phyloP scores from a whole-genome alignment of 176 grass and related monocot genomes.

The Raddia guianensis region DNA sequence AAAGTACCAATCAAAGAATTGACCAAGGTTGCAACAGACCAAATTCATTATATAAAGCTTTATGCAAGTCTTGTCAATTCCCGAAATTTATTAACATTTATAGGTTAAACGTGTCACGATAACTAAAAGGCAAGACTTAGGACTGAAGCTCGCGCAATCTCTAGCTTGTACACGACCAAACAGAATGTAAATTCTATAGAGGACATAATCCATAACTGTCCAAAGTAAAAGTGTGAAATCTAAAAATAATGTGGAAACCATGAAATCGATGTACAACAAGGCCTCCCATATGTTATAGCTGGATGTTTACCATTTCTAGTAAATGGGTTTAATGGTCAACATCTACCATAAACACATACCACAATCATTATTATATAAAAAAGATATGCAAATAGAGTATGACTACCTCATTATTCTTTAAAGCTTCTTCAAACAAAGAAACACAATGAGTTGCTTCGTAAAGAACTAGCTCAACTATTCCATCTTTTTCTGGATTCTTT shows the following conservation, averaged over 20 bases:
- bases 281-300: not conserved
- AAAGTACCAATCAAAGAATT: slow-evolving; percentile 12
- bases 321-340: not conserved
- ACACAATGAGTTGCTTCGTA: slow-evolving; percentile 66
- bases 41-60: slow-evolving; percentile 4
- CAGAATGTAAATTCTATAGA: not conserved
- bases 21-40: not conserved
- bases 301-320: not conserved
- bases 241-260: not conserved
- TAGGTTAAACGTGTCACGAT: not conserved
- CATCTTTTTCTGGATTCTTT: slow-evolving; percentile 67
- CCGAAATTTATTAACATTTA: not conserved
- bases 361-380: not conserved
- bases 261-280: slow-evolving; percentile 6
- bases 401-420: slow-evolving; percentile 83
- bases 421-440: slow-evolving; percentile 93
- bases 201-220: not conserved
- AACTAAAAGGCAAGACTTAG: slow-evolving; percentile 22
- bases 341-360: not conserved
- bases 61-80: not conserved
- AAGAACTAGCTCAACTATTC: slow-evolving; percentile 49
- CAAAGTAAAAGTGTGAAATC: not conserved
- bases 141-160: not conserved
- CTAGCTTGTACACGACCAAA: not conserved
- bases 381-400: not conserved